Conservation (phyloP, 2,329 filamentous ascomycete species). For the Monosporascus sp. region DNA sequence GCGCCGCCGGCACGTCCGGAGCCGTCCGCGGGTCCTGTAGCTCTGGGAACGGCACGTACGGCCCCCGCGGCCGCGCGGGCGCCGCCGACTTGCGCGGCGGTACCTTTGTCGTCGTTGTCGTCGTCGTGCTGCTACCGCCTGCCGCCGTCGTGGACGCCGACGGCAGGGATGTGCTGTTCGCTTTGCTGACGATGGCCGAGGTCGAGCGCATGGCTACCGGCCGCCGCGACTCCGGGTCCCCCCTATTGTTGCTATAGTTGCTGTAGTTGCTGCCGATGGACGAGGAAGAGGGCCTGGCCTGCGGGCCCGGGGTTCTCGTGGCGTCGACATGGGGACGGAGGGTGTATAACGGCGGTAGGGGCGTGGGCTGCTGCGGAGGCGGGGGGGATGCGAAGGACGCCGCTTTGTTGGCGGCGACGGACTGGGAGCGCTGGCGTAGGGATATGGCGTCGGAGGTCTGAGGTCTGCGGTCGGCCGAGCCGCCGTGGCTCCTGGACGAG, state of each 20-base stretch:
- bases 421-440: conserved; percentile 50
- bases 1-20: conserved; percentile 56
- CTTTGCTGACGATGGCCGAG: conserved; percentile 38
- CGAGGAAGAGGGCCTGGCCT: conserved; percentile 23
- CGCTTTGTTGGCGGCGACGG: conserved; percentile 31
- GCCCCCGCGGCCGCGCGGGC: conserved; percentile 27
- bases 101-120: background rate
- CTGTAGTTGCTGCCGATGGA: conserved; percentile 16
- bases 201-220: conserved; percentile 46
- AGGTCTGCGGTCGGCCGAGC: conserved; percentile 30
- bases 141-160: conserved; percentile 4
- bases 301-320: conserved; percentile 16
- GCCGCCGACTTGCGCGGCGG: conserved; percentile 13
- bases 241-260: conserved; percentile 18
- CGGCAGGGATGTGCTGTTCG: conserved; percentile 12
- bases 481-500: conserved; percentile 47
- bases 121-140: background rate
- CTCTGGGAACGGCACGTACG: conserved; percentile 49
- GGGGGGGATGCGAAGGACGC: conserved; percentile 22
- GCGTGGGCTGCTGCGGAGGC: conserved; percentile 23
- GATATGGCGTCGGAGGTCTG: conserved; percentile 44
- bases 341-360: conserved; percentile 12
- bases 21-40: conserved; percentile 50
- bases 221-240: conserved; percentile 29
- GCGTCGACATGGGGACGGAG: conserved; percentile 21